These are phyloP conservation scores for Hordeum marinum DNA, from an alignment of 176 grass and related monocot species.

Conservation along the genomic window DNA sequence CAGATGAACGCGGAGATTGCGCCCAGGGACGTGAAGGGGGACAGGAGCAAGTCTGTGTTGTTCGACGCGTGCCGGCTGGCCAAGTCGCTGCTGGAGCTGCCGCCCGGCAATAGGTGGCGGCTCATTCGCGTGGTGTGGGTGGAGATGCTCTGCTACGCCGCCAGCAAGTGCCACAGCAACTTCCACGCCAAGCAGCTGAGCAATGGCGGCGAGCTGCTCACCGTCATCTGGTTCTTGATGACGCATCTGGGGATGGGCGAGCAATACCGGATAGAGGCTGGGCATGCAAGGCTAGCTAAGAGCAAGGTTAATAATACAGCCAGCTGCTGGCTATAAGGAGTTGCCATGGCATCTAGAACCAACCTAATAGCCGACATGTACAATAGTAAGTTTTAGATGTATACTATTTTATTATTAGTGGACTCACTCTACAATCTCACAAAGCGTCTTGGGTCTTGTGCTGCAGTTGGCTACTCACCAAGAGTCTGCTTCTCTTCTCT, in stretches of 20 bases:
- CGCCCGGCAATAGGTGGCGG: conserved; percentile 44
- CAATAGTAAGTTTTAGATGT: too few relatives aligned
- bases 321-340: too few relatives aligned
- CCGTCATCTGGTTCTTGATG: conserved; percentile 57
- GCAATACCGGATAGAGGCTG: conserved; percentile 46
- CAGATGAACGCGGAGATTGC: conserved; percentile 44
- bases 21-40: conserved; percentile 43
- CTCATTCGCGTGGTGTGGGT: conserved; percentile 49
- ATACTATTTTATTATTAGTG: too few relatives aligned
- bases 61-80: conserved; percentile 48
- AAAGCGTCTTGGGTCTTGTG: too few relatives aligned
- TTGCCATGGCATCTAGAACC: too few relatives aligned
- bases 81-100: conserved; percentile 25
- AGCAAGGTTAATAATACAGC: too few relatives aligned
- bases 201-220: conserved; percentile 61
- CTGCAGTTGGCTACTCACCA: too few relatives aligned
- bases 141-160: conserved; percentile 65
- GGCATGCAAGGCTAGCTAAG: conserved; percentile 45
- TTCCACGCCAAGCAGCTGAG: conserved; percentile 71
- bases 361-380: too few relatives aligned
- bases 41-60: conserved; percentile 57
- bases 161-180: conserved; percentile 51
- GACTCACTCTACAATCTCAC: too few relatives aligned
- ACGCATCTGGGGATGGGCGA: conserved; percentile 38
- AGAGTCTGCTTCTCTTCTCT: too few relatives aligned